Base-by-base conservation (phyloP, 2,329 filamentous ascomycete genomes). In the Mariannaea sp. region DNA sequence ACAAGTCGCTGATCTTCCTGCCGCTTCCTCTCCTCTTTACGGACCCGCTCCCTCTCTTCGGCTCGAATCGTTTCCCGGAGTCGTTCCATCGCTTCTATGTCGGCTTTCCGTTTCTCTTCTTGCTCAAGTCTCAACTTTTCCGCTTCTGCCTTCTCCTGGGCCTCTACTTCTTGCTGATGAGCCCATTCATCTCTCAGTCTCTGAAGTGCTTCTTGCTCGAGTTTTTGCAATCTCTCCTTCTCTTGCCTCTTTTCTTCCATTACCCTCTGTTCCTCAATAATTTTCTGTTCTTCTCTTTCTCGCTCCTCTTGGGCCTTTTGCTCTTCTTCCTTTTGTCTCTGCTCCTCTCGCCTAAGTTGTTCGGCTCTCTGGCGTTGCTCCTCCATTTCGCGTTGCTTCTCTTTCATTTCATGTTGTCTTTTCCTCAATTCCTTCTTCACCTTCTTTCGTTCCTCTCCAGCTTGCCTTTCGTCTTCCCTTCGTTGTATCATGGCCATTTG, bases 141-240 rank as follows among this genome's bases (percentile, higher is more conserved):
- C 22, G 40, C 36, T 26, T 49, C 46, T n/a, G 27, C 38, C 22
- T 12, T 19, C 3, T 12, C 33, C 8, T 49, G 19, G 17, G 36
- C 36, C 14, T 41, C 46, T 4, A 14, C 9, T 17, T 14, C 17
- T 8, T 42, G 32, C 10, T 42, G 29, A 9, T 20, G 46, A 20
- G 46, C 38, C 29, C 19, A 39, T 9, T 49, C 46, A 17, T 49
- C 36, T 35, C 46, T 33, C 27, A 49, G 22, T 10, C 46, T 33
- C 17, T 49, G 46, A 7, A 49, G n/a, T 13, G 46, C 46, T 12
- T 49, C 38, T 33, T 35, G 20, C 14, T 49, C 46, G 19, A 49
- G 30, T 32, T 41, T 5, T 6, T 33, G 26, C 9, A 26, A 14
- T 8, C 16, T 42, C 13, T 49, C 46, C 6, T 41, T 13, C 19